Evolutionary conservation across 768 basidiomycete species (phyloP).

Genomic region (Terana coerulea): DNA sequence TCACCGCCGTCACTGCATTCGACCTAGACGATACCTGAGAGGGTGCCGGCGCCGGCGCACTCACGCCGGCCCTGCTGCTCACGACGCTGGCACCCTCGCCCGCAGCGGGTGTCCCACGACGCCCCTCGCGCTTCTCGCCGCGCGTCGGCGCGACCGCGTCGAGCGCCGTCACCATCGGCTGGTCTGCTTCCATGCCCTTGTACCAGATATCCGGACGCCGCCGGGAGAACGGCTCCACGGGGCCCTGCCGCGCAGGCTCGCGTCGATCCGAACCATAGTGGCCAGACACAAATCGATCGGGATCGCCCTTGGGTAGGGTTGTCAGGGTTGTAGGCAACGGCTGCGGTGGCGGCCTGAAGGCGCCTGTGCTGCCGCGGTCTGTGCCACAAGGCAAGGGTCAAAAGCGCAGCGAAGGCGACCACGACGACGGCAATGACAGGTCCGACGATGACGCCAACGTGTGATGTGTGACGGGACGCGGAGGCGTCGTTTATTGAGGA

Average conservation of each 20-base stretch:
- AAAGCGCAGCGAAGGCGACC: slow-evolving; percentile 5
- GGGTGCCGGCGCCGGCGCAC: neutral
- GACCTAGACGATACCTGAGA: neutral
- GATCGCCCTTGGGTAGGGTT: neutral
- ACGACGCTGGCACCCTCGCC: neutral
- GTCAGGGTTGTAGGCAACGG: neutral
- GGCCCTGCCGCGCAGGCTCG: too few relatives aligned
- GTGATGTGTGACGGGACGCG: neutral
- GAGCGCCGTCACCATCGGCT: too few relatives aligned
- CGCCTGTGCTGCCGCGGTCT: neutral
- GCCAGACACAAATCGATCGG: too few relatives aligned
- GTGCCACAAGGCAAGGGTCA: neutral
- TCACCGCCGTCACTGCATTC: neutral
- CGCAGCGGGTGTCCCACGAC: neutral
- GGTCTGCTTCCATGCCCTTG: too few relatives aligned
- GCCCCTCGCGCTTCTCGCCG: too few relatives aligned
- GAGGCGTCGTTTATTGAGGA: neutral
- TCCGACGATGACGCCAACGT: slow-evolving; percentile 18
- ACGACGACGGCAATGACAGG: slow-evolving; percentile 13
- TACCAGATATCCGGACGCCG: too few relatives aligned
- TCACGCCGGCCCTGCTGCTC: neutral
- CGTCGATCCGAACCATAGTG: too few relatives aligned
- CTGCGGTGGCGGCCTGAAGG: neutral
- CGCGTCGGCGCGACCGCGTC: too few relatives aligned
- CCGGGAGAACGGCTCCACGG: too few relatives aligned